Percentiles rank a stretch among this genome's conserved stretches.
Evolutionary conservation across 441 rosid species (phyloP).

Genomic region (Cnidoscolus chayamansa): DNA sequence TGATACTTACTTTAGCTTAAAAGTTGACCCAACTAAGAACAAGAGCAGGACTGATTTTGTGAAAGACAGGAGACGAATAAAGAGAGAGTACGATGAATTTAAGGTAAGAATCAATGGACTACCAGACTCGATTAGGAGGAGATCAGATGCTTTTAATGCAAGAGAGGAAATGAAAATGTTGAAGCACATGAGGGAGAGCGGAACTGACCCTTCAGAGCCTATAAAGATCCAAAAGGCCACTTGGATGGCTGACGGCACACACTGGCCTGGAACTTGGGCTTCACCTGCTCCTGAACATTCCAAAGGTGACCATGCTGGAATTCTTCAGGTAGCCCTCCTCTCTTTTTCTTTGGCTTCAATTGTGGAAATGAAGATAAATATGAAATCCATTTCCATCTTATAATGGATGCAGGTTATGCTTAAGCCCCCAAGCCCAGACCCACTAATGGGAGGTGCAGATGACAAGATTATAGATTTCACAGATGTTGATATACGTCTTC

Average conservation of each 20-base stretch:
- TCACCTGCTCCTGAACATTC: constrained; percentile 55
- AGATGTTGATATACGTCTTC: constrained; percentile 68
- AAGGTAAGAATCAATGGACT: constrained; percentile 81
- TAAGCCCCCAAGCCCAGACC: constrained; percentile 81
- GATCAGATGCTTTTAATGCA: constrained; percentile 84
- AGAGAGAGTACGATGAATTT: constrained; percentile 85
- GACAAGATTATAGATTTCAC: constrained; percentile 69
- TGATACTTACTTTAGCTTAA: constrained; percentile 63
- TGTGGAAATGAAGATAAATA: no score
- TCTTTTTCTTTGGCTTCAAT: neutral
- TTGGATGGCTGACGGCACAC: constrained; percentile 98
- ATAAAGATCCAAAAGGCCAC: constrained; percentile 69
- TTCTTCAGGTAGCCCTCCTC: constrained; percentile 45
- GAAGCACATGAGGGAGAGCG: constrained; percentile 68
- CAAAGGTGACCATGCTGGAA: constrained; percentile 84
- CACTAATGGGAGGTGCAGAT: constrained; percentile 46
- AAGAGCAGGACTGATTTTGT: constrained; percentile 78
- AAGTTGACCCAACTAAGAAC: constrained; percentile 80
- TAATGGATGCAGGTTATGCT: constrained; percentile 54
- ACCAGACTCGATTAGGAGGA: constrained; percentile 75
- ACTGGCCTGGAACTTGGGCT: constrained; percentile 91
- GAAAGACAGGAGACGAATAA: constrained; percentile 73
- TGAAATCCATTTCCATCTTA: neutral
- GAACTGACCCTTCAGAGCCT: constrained; percentile 57
- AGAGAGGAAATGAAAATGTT: constrained; percentile 87